A percentile compares a stretch with the other conserved stretches of the same genome.
Evolutionary conservation across 1,284 basidiomycete genomes (phyloP).

Genomic region (Papiliotrema laurentii): DNA sequence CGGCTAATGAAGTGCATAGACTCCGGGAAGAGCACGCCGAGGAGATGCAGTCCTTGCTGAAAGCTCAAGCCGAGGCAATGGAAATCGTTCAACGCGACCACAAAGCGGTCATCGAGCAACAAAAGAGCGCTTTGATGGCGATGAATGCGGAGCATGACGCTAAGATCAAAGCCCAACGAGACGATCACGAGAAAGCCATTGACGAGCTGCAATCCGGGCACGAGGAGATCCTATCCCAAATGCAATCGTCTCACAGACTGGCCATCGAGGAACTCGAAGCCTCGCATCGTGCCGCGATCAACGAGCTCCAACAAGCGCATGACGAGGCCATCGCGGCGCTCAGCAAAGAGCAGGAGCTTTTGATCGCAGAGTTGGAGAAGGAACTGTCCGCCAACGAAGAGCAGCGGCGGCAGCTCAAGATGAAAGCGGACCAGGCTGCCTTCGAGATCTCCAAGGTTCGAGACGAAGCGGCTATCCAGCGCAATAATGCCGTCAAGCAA

Average conservation of each 20-base stretch:
- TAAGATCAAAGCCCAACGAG: slow-evolving; percentile 18
- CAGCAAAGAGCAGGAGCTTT: slow-evolving; percentile 25
- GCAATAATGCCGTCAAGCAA: slow-evolving; percentile 22
- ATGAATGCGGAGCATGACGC: slow-evolving; percentile 12
- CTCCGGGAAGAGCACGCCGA: slow-evolving; percentile 31
- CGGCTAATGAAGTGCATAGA: slow-evolving; percentile 8
- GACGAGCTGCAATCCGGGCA: slow-evolving; percentile 12
- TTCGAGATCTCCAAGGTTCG: slow-evolving; percentile 41
- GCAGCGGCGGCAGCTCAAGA: slow-evolving; percentile 41
- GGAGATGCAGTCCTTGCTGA: slow-evolving; percentile 20
- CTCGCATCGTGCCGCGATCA: slow-evolving; percentile 16
- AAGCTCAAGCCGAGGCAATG: slow-evolving; percentile 12
- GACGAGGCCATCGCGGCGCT: slow-evolving; percentile 15
- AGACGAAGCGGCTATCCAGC: slow-evolving; percentile 37
- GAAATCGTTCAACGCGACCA: slow-evolving; percentile 14
- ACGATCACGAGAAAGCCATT: slow-evolving; percentile 17
- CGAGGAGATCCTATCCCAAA: slow-evolving; percentile 13
- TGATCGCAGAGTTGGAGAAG: slow-evolving; percentile 38
- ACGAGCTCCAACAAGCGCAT: slow-evolving; percentile 8
- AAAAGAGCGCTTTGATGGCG: slow-evolving; percentile 6
- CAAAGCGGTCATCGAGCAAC: slow-evolving; percentile 2
- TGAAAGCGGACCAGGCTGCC: slow-evolving; percentile 40
- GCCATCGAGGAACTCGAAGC: slow-evolving; percentile 14
- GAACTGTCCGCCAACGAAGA: slow-evolving; percentile 33
- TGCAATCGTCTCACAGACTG: slow-evolving; percentile 15